Conservation (phyloP, 352 stramenopile genomes). For the Globisporangium cylindrosporum region DNA sequence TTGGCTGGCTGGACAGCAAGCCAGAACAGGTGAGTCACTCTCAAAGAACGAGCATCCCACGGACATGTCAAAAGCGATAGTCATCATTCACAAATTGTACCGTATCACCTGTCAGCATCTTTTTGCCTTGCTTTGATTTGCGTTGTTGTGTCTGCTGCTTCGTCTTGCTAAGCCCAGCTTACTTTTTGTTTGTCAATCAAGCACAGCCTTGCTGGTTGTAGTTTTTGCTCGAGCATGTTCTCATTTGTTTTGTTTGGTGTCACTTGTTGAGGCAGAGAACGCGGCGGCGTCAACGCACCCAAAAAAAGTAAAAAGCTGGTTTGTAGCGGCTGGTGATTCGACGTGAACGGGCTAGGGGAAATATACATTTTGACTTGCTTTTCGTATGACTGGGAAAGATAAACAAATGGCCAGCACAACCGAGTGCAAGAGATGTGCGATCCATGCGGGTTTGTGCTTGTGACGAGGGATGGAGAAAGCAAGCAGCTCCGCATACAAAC, state of each 20-base stretch:
- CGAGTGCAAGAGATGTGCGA: neutral
- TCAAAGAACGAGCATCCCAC: neutral
- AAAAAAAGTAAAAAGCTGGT: neutral
- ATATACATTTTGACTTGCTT: neutral
- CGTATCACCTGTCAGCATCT: neutral
- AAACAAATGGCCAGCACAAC: constrained; percentile 6
- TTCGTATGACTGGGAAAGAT: neutral
- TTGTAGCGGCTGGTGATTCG: neutral
- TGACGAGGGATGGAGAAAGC: neutral
- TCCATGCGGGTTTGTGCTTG: neutral
- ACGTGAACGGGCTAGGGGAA: neutral
- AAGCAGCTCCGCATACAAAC: neutral
- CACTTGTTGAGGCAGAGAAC: constrained; percentile 3
- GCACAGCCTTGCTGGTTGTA: neutral
- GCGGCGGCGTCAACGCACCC: neutral
- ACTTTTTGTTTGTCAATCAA: neutral
- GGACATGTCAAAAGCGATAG: neutral
- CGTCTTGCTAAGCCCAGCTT: neutral
- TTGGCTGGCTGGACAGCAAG: neutral
- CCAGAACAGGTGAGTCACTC: neutral
- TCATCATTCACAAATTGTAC: neutral
- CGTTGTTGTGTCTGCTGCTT: neutral
- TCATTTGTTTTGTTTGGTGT: neutral
- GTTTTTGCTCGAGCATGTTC: neutral
- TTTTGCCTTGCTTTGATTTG: neutral